A percentile compares a stretch with the other conserved stretches of the same genome.
phyloP scores from a whole-genome alignment of 192 early-diverging fungal genomes.

The Umbelopsis vinacea region DNA sequence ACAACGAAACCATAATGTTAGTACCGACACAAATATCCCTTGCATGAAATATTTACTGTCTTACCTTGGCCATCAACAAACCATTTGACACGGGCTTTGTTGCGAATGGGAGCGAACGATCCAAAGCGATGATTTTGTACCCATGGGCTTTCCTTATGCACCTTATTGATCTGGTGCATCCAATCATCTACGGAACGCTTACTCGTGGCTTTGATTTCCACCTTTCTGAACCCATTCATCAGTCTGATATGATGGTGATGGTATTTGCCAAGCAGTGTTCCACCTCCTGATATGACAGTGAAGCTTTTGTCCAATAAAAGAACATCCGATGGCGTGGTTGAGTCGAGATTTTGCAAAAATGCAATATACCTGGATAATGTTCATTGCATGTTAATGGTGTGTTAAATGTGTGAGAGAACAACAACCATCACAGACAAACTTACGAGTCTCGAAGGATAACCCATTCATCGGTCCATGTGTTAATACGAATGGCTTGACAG shows the following conservation, averaged over 20 bases:
- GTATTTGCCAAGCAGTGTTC: conserved; percentile 29
- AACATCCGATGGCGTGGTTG: conserved; percentile 48
- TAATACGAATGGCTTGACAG: conserved; percentile 25
- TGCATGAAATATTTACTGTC: background rate
- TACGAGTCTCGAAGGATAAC: conserved; percentile 74
- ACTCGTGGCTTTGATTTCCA: conserved; percentile 73
- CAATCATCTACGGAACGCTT: conserved; percentile 69
- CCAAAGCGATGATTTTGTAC: conserved; percentile 68
- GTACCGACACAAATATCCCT: background rate
- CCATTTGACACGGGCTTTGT: conserved; percentile 68
- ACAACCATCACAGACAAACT: conserved; percentile 1
- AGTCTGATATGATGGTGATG: conserved; percentile 61
- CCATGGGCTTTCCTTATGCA: conserved; percentile 65
- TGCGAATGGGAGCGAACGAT: conserved; percentile 78
- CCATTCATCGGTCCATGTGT: conserved; percentile 68
- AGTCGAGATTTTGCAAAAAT: conserved; percentile 51
- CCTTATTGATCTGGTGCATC: conserved; percentile 61
- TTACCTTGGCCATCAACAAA: conserved; percentile 83
- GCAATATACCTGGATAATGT: conserved; percentile 46
- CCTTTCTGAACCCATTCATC: conserved; percentile 60
- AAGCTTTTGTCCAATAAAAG: conserved; percentile 58
- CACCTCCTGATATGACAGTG: conserved; percentile 20
- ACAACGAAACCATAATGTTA: background rate
- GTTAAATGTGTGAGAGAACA: background rate
- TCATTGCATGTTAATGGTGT: too few species aligned